A percentile compares a stretch with the other conserved stretches of the same genome.
Conservation (phyloP, 2,329 filamentous ascomycete species). For the Colletotrichum costaricense region DNA sequence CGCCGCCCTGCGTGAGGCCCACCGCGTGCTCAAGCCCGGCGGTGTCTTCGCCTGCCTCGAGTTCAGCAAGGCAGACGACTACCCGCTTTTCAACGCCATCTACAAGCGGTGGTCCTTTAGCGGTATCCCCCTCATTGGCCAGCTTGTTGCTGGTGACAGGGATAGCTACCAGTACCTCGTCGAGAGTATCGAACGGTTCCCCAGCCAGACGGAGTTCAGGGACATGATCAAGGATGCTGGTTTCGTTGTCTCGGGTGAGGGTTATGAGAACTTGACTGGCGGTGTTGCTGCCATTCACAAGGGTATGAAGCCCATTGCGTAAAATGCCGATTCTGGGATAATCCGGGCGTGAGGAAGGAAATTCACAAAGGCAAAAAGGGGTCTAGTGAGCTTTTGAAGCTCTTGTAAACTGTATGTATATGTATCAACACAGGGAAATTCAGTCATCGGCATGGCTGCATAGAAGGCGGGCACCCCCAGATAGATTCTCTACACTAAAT, state of each 20-base stretch:
- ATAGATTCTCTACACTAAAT: slow-evolving; percentile 13
- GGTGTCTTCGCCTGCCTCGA: slow-evolving; percentile 97
- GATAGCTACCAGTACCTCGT: slow-evolving; percentile 99
- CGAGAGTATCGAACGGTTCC: slow-evolving; percentile 96
- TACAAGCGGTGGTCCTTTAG: slow-evolving; percentile 98
- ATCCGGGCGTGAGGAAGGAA: not conserved
- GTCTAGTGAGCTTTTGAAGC: not conserved
- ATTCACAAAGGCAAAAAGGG: not conserved
- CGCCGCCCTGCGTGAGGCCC: slow-evolving; percentile 83
- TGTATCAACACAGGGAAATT: slow-evolving; percentile 16
- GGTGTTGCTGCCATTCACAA: slow-evolving; percentile 97
- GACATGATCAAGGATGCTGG: slow-evolving; percentile 86
- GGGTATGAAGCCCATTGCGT: slow-evolving; percentile 81
- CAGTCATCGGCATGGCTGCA: not conserved
- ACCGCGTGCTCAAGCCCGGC: slow-evolving; percentile 90
- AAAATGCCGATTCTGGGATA: not conserved
- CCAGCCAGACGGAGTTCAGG: slow-evolving; percentile 84
- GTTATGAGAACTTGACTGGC: slow-evolving; percentile 90
- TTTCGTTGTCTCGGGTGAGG: slow-evolving; percentile 83
- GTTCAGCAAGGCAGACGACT: slow-evolving; percentile 85
- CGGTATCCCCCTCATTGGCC: slow-evolving; percentile 94
- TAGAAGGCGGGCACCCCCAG: not conserved
- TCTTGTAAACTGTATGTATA: slow-evolving; percentile 27
- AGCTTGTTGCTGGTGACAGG: slow-evolving; percentile 91
- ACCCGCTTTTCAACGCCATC: slow-evolving; percentile 80